Percentiles rank a stretch among this genome's conserved stretches.
Evolutionary conservation across 140 eudicot species (phyloP).

Genomic region (Flaveria floridana): DNA sequence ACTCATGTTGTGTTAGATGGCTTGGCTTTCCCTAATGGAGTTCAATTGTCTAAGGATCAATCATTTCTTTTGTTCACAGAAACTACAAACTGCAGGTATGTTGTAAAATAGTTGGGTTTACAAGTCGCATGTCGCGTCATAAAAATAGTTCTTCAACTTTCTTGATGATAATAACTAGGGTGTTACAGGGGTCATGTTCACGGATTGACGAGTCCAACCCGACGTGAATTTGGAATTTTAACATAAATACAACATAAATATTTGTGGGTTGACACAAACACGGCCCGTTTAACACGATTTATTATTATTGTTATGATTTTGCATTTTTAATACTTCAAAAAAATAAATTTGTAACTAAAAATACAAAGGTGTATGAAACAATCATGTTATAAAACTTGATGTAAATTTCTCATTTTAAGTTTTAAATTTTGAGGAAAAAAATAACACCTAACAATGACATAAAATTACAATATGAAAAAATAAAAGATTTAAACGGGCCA

Average conservation of each 20-base stretch:
- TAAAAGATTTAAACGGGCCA: background rate
- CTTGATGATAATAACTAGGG: background rate
- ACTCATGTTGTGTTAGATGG: constrained; percentile 85
- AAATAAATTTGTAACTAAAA: too few species aligned
- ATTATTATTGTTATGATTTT: too few species aligned
- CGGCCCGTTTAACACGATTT: background rate
- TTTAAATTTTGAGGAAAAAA: too few species aligned
- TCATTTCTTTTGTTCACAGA: constrained; percentile 76
- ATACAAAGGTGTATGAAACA: too few species aligned
- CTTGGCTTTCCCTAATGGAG: constrained; percentile 94
- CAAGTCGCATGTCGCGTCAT: background rate
- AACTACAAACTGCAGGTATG: constrained; percentile 91
- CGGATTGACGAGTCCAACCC: background rate
- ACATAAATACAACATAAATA: background rate
- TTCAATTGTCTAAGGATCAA: constrained; percentile 78
- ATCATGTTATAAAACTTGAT: too few species aligned
- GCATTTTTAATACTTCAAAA: background rate
- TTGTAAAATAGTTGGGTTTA: background rate
- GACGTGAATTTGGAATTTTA: too few species aligned
- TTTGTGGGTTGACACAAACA: background rate
- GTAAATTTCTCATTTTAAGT: background rate
- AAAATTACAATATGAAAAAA: too few species aligned
- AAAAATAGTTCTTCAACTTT: background rate
- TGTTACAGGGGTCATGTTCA: background rate
- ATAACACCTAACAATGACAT: too few species aligned